Evolutionary conservation across 2,329 filamentous ascomycete species (phyloP).

Genomic region (Aspergillus sp.): DNA sequence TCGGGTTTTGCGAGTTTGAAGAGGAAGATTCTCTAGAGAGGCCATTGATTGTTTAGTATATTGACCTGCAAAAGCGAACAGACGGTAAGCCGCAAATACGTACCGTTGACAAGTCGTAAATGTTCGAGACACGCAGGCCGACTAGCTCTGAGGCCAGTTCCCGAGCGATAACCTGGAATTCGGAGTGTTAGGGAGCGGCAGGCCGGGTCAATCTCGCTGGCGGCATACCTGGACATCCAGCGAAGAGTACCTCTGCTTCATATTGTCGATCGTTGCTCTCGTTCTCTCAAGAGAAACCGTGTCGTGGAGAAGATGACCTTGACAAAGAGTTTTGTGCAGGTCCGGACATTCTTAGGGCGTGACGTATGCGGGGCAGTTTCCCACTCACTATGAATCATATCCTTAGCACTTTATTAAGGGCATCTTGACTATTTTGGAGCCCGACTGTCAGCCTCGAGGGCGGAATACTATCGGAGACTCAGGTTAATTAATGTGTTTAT

Average conservation of each 20-base stretch:
- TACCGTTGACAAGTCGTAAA: conserved; percentile 91
- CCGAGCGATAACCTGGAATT: conserved; percentile 80
- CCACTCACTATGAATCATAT: conserved; percentile 17
- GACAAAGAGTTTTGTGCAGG: conserved; percentile 22
- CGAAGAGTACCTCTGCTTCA: conserved; percentile 65
- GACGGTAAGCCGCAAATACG: conserved; percentile 20
- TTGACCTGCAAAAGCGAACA: conserved; percentile 2
- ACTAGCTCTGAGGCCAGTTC: conserved; percentile 81
- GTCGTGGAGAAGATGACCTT: conserved; percentile 13
- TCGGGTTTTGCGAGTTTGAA: conserved; percentile 93
- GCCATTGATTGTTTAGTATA: conserved; percentile 12
- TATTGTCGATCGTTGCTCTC: conserved; percentile 35
- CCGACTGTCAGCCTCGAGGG: background rate
- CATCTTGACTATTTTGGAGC: background rate
- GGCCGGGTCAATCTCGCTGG: background rate
- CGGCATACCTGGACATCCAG: conserved; percentile 58
- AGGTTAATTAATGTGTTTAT: background rate
- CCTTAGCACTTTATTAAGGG: conserved; percentile 17
- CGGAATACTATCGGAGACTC: background rate
- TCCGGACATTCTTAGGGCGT: conserved; percentile 25
- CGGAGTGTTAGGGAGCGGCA: conserved; percentile 1
- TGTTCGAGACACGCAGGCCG: conserved; percentile 82
- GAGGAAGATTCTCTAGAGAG: conserved; percentile 76
- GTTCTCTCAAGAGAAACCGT: conserved; percentile 13
- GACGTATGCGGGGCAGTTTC: conserved; percentile 45